Percentiles rank a stretch among this genome's conserved stretches.
Conservation (phyloP, 306 rosid genomes). For the Rubus parviflorus region DNA sequence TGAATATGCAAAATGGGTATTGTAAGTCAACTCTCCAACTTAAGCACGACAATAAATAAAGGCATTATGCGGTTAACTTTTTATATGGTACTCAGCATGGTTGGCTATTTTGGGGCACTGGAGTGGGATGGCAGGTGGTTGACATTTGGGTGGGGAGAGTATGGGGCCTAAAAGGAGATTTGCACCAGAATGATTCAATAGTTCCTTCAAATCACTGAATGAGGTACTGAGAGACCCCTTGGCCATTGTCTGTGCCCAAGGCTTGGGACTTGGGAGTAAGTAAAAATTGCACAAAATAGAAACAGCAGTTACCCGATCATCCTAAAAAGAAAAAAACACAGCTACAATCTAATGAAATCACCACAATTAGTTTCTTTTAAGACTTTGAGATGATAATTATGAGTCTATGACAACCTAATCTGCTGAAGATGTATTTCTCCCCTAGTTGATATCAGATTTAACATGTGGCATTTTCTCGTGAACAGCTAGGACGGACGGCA, state of each 20-base stretch:
- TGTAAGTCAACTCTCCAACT: neutral
- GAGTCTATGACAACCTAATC: neutral
- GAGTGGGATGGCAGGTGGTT: neutral
- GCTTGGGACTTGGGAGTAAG: neutral
- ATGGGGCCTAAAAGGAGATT: neutral
- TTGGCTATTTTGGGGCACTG: too few relatives aligned
- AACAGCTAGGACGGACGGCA: neutral
- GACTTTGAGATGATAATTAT: neutral
- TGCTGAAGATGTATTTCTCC: neutral
- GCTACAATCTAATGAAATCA: neutral
- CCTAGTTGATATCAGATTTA: neutral
- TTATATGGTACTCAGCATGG: neutral
- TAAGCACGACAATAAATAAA: neutral
- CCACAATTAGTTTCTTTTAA: neutral
- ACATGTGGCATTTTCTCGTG: neutral
- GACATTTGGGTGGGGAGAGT: neutral
- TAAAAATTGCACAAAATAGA: constrained; percentile 1
- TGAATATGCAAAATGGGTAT: neutral
- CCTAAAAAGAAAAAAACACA: neutral
- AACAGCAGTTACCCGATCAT: neutral
- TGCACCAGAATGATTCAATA: neutral
- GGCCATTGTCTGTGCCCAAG: neutral
- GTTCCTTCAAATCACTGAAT: neutral
- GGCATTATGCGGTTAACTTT: neutral
- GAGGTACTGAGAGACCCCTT: neutral